Conservation (phyloP, 2,329 filamentous ascomycete genomes). For the Verticillium isaacii region DNA sequence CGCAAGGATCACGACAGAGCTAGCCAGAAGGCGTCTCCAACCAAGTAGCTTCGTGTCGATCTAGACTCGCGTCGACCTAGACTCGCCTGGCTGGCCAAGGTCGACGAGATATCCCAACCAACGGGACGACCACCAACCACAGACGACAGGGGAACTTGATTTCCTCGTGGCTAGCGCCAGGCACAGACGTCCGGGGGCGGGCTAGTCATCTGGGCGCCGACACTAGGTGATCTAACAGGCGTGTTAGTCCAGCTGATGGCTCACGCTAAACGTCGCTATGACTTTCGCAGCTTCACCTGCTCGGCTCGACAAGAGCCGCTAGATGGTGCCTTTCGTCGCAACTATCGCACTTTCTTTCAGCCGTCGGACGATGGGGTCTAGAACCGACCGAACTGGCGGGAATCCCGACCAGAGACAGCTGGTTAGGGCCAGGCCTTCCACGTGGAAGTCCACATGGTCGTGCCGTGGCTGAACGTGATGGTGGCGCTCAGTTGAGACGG, state of each 20-base stretch:
- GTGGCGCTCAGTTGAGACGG: background rate
- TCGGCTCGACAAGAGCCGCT: background rate
- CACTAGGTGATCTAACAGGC: background rate
- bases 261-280: background rate
- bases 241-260: background rate
- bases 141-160: background rate
- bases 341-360: background rate
- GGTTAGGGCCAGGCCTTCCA: background rate
- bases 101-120: background rate
- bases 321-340: background rate
- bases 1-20: background rate
- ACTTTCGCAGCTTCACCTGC: background rate
- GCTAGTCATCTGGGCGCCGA: background rate
- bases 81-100: background rate
- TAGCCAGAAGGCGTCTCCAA: background rate
- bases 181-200: background rate
- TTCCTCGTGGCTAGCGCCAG: background rate
- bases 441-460: background rate
- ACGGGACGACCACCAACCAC: background rate
- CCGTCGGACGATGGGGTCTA: background rate
- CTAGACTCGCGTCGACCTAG: background rate
- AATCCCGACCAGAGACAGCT: background rate
- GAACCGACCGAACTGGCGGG: background rate
- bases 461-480: background rate
- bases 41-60: background rate